Evolutionary conservation across 139 green algal genomes (phyloP), one percentile per base, ranked within the genome.

Genomic region (Volvox reticuliferus): DNA sequence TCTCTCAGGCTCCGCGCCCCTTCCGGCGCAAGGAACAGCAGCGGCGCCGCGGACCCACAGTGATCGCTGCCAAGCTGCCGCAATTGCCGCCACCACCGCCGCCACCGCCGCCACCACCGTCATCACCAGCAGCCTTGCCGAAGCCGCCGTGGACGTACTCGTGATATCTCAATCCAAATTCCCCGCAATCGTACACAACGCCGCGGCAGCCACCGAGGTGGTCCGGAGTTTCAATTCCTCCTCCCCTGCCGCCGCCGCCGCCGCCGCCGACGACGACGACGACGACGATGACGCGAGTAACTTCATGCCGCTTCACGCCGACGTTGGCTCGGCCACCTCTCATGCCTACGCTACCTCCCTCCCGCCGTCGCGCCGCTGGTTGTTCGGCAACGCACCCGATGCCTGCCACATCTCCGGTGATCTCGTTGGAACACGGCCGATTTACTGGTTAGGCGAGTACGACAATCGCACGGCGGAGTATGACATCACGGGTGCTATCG

Each of bases 361-460:
- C 0, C 76, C 77, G 5, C 17, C 1, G 21, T 1, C 12, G 35
- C 63, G 44, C 68, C 67, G 71, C 22, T 93, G 91, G 91, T 80
- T 87, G 36, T 91, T 93, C 61, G 80, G 86, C 62, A 86, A 89
- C 22, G 89, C 89, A 17, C 91, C 93, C 32, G 94, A 95, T 69
- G 94, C 93, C 19, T 93, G 89, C 82, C 93, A 92, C 87, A 93
- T 93, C 77, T 62, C 80, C 14, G 90, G 91, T 20, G 37, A 55
- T 0, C 85, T 89, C 63, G 85, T 89, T 20, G 85, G 85, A 44
- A 89, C 85, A 1, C 69, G 85, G 17, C 69, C 69, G 32, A 90
- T 91, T 5, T 95, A 91, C 88, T 96, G 87, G 86, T 21, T 95
- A 0, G 94, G 94, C 12, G 28, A 80, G 21, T 93, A 91, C 67